Conservation (phyloP, 192 early-diverging fungal genomes). For the Diversispora epigaea region DNA sequence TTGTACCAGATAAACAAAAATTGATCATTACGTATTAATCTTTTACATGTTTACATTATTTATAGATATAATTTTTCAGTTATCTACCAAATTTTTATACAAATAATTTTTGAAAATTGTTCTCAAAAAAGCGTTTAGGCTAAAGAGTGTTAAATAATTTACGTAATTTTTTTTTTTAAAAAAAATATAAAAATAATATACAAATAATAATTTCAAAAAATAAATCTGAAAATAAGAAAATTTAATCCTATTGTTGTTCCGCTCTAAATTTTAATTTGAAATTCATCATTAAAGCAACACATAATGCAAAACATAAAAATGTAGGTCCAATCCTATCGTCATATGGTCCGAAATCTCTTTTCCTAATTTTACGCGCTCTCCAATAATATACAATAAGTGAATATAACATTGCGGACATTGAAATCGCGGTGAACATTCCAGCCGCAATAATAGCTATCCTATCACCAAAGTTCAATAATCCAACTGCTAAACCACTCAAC, state of each 20-base stretch:
- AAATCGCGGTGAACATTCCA: slow-evolving; percentile 65
- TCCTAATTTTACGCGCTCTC: slow-evolving; percentile 75
- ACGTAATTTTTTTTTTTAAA: too few relatives aligned
- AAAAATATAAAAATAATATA: too few relatives aligned
- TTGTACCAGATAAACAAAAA: too few relatives aligned
- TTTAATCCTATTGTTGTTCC: neutral
- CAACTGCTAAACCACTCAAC: slow-evolving; percentile 69
- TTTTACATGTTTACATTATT: too few relatives aligned
- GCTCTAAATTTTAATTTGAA: slow-evolving; percentile 62
- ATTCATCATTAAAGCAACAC: slow-evolving; percentile 68
- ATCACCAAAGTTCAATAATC: slow-evolving; percentile 81
- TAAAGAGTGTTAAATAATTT: too few relatives aligned
- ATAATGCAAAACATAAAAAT: slow-evolving; percentile 65
- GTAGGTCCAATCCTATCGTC: slow-evolving; percentile 76
- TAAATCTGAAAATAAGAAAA: too few relatives aligned
- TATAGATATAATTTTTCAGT: too few relatives aligned
- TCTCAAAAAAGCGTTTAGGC: too few relatives aligned
- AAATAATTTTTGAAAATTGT: too few relatives aligned
- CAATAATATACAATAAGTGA: slow-evolving; percentile 76
- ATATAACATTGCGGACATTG: slow-evolving; percentile 79
- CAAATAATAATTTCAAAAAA: too few relatives aligned
- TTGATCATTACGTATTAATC: too few relatives aligned
- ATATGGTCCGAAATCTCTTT: slow-evolving; percentile 74
- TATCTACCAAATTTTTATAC: too few relatives aligned
- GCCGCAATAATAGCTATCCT: slow-evolving; percentile 67